Conservation (phyloP, 2,329 filamentous ascomycete species). For the Orbilia javanica region DNA sequence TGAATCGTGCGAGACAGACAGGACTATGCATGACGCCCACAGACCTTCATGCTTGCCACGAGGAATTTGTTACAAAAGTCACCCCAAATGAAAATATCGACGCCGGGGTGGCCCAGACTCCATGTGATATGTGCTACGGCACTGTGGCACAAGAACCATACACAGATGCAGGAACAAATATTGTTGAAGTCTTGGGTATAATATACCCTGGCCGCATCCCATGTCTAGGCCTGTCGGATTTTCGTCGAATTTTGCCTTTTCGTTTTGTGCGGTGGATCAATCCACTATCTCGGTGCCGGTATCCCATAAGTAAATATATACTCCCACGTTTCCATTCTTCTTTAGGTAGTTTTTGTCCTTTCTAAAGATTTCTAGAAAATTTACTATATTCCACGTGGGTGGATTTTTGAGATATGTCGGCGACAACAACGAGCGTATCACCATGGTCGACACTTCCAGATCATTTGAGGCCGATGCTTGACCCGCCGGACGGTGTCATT, state of each 20-base stretch:
- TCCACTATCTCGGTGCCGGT: not conserved
- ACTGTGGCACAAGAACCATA: conserved; percentile 4
- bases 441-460: conserved; percentile 57
- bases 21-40: conserved; percentile 22
- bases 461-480: conserved; percentile 43
- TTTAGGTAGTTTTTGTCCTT: conserved; percentile 3
- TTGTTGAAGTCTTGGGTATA: conserved; percentile 24
- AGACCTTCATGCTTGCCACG: conserved; percentile 21
- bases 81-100: conserved; percentile 35
- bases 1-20: conserved; percentile 1
- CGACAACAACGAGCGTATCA: conserved; percentile 49
- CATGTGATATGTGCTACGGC: not conserved
- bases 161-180: conserved; percentile 44
- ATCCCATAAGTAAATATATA: conserved; percentile 26
- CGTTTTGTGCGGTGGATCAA: conserved; percentile 15
- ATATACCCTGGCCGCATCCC: conserved; percentile 23
- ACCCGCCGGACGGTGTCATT: conserved; percentile 43
- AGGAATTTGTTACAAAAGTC: not conserved
- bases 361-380: conserved; percentile 16
- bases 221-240: conserved; percentile 10
- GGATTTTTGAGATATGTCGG: conserved; percentile 41
- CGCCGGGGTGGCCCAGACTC: not conserved
- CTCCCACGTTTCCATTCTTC: conserved; percentile 1
- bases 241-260: conserved; percentile 30
- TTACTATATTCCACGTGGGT: not conserved